Conservation (phyloP, 2,329 filamentous ascomycete genomes). For the Alternaria hordeiaustralica region DNA sequence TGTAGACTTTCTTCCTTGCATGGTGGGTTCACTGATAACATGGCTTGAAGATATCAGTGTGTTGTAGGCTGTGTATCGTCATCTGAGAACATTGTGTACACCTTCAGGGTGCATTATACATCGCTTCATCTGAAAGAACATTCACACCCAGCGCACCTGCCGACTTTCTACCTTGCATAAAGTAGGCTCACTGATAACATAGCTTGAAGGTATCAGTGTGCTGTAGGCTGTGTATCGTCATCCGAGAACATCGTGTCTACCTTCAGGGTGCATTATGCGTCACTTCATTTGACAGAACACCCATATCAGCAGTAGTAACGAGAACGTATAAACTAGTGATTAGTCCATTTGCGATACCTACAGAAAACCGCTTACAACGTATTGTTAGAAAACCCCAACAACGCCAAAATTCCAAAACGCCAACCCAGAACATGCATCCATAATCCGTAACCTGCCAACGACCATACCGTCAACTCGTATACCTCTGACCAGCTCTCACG, state of each 20-base stretch:
- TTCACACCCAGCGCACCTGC: background rate
- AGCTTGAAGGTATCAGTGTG: background rate
- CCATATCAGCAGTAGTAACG: background rate
- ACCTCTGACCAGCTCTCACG: slow-evolving; percentile 19
- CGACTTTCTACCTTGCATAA: background rate
- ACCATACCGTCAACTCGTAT: background rate
- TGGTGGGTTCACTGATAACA: background rate
- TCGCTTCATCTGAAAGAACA: background rate
- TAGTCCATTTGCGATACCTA: background rate
- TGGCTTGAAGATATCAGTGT: background rate
- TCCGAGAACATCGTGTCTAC: background rate
- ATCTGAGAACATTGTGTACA: background rate
- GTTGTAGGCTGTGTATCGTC: background rate
- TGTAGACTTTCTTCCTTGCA: background rate
- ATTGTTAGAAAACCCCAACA: background rate
- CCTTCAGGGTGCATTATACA: background rate
- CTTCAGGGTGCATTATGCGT: background rate
- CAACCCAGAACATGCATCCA: background rate
- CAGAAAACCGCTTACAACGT: background rate
- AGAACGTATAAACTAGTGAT: background rate
- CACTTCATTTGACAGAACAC: background rate
- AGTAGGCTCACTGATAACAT: background rate
- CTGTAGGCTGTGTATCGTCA: background rate
- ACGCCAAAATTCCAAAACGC: background rate
- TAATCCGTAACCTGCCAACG: background rate